A percentile compares a stretch with the other conserved stretches of the same genome.
These are phyloP conservation scores for Phytophthora pinifolia DNA, from an alignment of 352 stramenopile genomes.

Conservation along the genomic window DNA sequence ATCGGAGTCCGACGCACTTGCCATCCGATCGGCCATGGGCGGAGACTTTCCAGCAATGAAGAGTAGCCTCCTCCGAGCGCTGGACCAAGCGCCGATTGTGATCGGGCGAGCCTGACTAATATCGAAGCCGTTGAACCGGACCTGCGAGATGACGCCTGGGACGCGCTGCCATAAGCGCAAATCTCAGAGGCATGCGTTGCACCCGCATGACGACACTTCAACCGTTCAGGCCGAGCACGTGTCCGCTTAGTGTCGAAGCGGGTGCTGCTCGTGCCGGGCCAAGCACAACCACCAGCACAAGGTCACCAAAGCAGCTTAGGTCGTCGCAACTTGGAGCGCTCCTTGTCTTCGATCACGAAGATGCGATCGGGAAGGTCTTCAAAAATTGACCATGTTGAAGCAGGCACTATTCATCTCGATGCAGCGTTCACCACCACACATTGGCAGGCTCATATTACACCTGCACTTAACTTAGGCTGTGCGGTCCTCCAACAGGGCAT, in stretches of 20 bases:
- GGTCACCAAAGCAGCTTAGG: no score
- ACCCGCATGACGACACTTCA: conserved; percentile 8
- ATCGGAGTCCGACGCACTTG: conserved; percentile 2
- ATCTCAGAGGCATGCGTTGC: background rate
- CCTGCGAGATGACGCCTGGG: no score
- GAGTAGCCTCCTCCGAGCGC: no score
- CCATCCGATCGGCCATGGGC: conserved; percentile 9
- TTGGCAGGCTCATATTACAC: background rate
- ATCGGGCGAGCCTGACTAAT: conserved; percentile 10
- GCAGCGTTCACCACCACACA: conserved; percentile 10
- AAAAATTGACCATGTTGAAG: conserved; percentile 20
- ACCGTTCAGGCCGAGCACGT: no score
- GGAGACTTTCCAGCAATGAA: conserved; percentile 25
- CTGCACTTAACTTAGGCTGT: conserved; percentile 12
- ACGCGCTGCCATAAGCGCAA: no score
- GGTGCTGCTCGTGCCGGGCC: no score
- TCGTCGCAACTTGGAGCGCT: no score
- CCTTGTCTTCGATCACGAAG: conserved; percentile 1
- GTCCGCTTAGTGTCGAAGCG: no score
- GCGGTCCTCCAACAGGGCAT: conserved; percentile 20
- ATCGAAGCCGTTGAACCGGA: background rate
- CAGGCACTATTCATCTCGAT: background rate
- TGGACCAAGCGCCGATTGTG: conserved; percentile 18
- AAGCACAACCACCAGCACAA: no score
- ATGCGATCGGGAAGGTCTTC: conserved; percentile 2